Evolutionary conservation across 2,329 filamentous ascomycete species (phyloP), one percentile per base, ranked within the genome.

Genomic region (Geosmithia morbida): DNA sequence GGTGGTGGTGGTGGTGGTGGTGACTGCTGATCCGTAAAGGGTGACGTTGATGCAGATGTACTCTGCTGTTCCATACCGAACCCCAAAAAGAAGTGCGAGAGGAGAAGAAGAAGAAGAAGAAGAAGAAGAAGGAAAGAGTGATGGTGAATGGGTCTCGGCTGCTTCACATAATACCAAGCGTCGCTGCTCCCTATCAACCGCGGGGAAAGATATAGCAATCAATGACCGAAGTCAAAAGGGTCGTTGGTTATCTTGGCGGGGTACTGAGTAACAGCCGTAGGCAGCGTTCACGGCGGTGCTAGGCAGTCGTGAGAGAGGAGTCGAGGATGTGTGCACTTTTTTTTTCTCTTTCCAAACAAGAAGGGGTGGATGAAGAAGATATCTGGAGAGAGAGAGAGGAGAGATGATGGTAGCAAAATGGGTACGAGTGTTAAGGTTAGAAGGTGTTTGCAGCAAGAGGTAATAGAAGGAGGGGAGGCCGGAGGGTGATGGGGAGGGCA

Each of bases 1-100:
- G 22, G 22, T 26, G 22, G 22, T 26, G 22, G 19, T 26, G 22
- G 22, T 26, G 22, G 22, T 26, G 22, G 19, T 43, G 46, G 10
- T 46, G 20, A 17, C 41, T 39, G 46, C 39, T 42, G 37, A 10
- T 33, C 22, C 43, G 33, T 57, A 48, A 53, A 48, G 52, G 53
- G 54, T 47, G 59, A 53, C 50, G 55, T 59, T 51, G 58, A 55
- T 51, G 54, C 50, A 48, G 51, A 49, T 48, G 55, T 51, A 43
- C 56, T 53, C 65, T 68, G 65, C 64, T 67, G 63, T 72, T 74
- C 71, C 73, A 75, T 76, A 62, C 70, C 69, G 69, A 65, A 62
- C 58, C 59, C 57, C 54, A 58, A 57, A 54, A 49, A 22, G 33
- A 37, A 11, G 33, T 5, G 13, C 33, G 18, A 43, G 46, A 44